Evolutionary conservation across 192 early-diverging fungal genomes (phyloP).

Genomic region (Paraglomus brasilianum): DNA sequence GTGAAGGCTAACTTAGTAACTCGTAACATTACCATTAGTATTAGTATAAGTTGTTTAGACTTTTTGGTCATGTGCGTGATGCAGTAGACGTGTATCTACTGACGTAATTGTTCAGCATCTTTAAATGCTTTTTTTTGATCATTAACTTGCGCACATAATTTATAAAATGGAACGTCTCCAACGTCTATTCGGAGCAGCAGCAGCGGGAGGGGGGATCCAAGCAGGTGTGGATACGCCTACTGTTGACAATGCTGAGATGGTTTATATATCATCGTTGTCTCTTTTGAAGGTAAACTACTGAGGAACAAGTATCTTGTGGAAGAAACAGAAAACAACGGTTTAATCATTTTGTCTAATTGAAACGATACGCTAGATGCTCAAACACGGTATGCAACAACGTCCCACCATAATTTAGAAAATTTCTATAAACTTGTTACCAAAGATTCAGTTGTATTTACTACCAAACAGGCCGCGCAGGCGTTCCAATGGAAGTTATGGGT

Average conservation of each 20-base stretch:
- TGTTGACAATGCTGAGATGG: constrained; percentile 98
- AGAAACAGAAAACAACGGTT: not conserved
- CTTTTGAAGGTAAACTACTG: constrained; percentile 76
- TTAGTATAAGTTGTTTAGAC: not conserved
- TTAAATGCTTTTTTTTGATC: constrained; percentile 3
- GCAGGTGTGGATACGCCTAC: constrained; percentile 83
- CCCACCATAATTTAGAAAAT: constrained; percentile 10
- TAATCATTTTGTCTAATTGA: not conserved
- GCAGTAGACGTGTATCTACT: not conserved
- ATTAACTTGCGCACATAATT: constrained; percentile 17
- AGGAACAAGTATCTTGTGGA: not conserved
- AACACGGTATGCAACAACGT: constrained; percentile 62
- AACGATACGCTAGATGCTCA: constrained; percentile 66
- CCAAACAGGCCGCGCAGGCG: constrained; percentile 82
- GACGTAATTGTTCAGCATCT: not conserved
- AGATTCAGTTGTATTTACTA: constrained; percentile 21
- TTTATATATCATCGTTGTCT: constrained; percentile 98
- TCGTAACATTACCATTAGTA: not conserved
- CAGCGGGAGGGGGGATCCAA: constrained; percentile 53
- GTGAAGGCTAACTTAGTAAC: not conserved
- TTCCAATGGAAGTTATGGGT: constrained; percentile 99
- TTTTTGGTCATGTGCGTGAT: not conserved
- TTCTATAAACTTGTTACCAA: not conserved
- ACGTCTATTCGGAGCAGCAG: constrained; percentile 54
- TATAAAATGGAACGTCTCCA: constrained; percentile 58